phyloP scores from a whole-genome alignment of 2,329 filamentous ascomycete species.

The Penicillium expansum region DNA sequence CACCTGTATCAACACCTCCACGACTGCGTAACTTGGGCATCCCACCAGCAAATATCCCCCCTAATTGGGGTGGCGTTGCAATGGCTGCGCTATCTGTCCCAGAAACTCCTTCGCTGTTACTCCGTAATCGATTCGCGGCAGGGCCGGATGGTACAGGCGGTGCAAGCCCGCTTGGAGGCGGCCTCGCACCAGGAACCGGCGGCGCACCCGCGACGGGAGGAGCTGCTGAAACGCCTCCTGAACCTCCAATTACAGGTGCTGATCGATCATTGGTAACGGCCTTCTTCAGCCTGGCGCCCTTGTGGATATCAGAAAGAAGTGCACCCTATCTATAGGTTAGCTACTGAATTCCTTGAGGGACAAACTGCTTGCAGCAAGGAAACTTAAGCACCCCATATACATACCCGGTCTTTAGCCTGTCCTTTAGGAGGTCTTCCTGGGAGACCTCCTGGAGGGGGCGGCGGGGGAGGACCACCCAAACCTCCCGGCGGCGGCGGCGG shows the following conservation, averaged over 20 bases:
- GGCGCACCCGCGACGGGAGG: slow-evolving; percentile 72
- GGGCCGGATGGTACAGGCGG: slow-evolving; percentile 52
- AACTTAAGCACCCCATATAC: slow-evolving; percentile 30
- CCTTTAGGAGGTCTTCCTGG: slow-evolving; percentile 58
- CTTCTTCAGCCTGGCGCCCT: slow-evolving; percentile 78
- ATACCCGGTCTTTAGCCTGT: slow-evolving; percentile 61
- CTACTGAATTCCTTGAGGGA: not conserved
- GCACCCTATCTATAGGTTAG: slow-evolving; percentile 63
- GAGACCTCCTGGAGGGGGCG: slow-evolving; percentile 52
- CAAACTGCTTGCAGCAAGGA: not conserved
- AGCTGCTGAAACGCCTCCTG: slow-evolving; percentile 56
- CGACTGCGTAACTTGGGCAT: slow-evolving; percentile 95
- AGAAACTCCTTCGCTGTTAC: slow-evolving; percentile 68
- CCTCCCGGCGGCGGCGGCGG: slow-evolving; percentile 65
- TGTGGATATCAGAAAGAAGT: slow-evolving; percentile 80
- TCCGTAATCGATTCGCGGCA: slow-evolving; percentile 64
- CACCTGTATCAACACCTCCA: slow-evolving; percentile 74
- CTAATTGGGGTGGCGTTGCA: slow-evolving; percentile 68
- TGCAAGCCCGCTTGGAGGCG: slow-evolving; percentile 25
- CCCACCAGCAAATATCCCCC: slow-evolving; percentile 83
- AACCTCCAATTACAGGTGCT: slow-evolving; percentile 65
- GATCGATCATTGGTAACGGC: slow-evolving; percentile 89
- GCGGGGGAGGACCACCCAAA: slow-evolving; percentile 61
- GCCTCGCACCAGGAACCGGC: slow-evolving; percentile 62
- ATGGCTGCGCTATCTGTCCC: slow-evolving; percentile 45